Evolutionary conservation across 1,284 basidiomycete genomes (phyloP), one percentile per base, ranked within the genome.

Genomic region (Cystobasidium sp.): DNA sequence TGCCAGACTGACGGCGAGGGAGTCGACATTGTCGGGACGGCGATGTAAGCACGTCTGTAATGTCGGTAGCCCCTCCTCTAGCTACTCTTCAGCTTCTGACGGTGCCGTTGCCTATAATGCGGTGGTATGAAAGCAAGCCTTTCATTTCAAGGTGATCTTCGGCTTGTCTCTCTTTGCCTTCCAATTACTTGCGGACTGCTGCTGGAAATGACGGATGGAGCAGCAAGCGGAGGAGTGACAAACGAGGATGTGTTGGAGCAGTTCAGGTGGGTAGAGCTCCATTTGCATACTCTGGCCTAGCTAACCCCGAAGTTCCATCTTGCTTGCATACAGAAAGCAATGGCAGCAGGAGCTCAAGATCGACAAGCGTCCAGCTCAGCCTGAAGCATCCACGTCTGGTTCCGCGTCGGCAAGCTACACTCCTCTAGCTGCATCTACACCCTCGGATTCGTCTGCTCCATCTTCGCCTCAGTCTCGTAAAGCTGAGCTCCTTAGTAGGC

Each of bases 401-500:
- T 43, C 18, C 22, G 52, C 67, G 3, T 18, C 68, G 51, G 20
- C 55, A 41, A 49, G 43, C 20, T 20, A 41, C 20, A 46, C 22
- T 10, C 61, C 51, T 16, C 7, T 10, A 14, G 64, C 46, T 67
- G 47, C 12, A 67, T 8, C 47, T n/a, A 67, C 51, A 1, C 64
- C 46, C 0, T 67, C 64, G 12, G 46, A 39, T 31, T n/a, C 66
- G 39, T 7, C 66, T 16, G 46, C 53, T 37, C 52, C 55, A 14
- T 56, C 68, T 12, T 63, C 69, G 24, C 56, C 59, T n/a, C 58
- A 64, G 41, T 71, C 69, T 14, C 39, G 59, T 5, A 62, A 71
- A 53, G 59, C 69, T 31, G 56, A 71, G 20, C 46, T 64, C 6
- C 58, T 62, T 0, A 71, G 69, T 43, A 56, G 69, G 37, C 59